phyloP scores from a whole-genome alignment of 2,329 filamentous ascomycete genomes.

The Phyllosticta citriasiana region DNA sequence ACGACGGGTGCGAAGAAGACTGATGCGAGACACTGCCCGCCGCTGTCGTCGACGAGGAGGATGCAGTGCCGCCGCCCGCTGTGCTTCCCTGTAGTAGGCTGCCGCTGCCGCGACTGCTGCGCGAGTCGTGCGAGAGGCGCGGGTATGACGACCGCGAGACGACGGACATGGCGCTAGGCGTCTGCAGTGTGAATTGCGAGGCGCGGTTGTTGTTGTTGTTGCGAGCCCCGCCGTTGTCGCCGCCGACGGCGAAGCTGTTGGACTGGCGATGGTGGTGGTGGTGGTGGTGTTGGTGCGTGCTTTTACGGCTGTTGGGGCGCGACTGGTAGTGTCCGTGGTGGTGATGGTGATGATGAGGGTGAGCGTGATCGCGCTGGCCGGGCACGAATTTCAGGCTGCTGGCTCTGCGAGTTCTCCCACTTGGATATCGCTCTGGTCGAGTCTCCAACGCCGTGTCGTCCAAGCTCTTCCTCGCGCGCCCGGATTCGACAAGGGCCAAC shows the following conservation, averaged over 20 bases:
- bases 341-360: background rate
- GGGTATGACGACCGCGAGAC: background rate
- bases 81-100: background rate
- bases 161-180: slow-evolving; percentile 7
- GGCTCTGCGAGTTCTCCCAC: background rate
- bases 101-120: background rate
- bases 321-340: background rate
- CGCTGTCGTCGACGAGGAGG: background rate
- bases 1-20: background rate
- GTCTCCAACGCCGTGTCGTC: background rate
- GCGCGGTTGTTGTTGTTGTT: background rate
- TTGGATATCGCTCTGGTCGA: background rate
- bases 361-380: background rate
- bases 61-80: background rate
- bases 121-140: background rate
- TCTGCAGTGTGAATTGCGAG: slow-evolving; percentile 1
- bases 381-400: slow-evolving; percentile 1
- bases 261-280: background rate
- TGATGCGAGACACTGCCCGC: background rate
- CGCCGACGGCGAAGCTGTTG: background rate
- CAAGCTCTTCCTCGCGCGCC: background rate
- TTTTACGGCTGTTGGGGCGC: background rate
- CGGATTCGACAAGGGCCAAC: background rate
- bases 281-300: background rate
- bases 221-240: background rate